Evolutionary conservation across 2,329 filamentous ascomycete species (phyloP).

Genomic region (Westerdykella sp.): DNA sequence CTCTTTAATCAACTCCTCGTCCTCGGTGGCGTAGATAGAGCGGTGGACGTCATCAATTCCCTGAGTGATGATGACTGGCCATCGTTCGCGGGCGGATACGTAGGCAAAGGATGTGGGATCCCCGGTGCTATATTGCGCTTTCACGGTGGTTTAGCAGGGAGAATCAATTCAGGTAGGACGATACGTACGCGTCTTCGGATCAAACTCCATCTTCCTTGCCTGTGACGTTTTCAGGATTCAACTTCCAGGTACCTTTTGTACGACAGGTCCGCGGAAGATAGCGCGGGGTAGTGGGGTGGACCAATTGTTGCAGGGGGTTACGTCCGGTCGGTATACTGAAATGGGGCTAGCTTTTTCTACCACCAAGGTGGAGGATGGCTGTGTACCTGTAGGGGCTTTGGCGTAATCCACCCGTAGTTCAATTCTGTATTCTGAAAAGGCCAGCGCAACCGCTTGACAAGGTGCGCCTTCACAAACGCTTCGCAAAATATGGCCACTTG

Average conservation of each 20-base stretch:
- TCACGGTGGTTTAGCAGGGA: constrained; percentile 1
- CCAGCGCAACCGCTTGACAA: too few relatives aligned
- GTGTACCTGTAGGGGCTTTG: too few relatives aligned
- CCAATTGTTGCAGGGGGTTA: neutral
- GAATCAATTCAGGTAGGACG: neutral
- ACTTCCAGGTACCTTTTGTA: neutral
- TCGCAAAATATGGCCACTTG: too few relatives aligned
- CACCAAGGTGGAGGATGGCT: too few relatives aligned
- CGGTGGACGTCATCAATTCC: constrained; percentile 93
- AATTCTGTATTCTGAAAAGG: too few relatives aligned
- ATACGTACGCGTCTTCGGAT: constrained; percentile 64
- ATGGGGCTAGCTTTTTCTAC: neutral
- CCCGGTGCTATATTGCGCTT: constrained; percentile 70
- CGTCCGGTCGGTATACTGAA: neutral
- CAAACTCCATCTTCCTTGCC: constrained; percentile 58
- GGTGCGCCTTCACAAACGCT: too few relatives aligned
- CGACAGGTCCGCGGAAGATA: neutral
- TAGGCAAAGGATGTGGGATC: constrained; percentile 84
- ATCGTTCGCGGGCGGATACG: constrained; percentile 76
- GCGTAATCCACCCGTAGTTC: too few relatives aligned
- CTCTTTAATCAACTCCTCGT: constrained; percentile 63
- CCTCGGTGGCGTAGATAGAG: constrained; percentile 53
- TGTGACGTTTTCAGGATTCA: neutral
- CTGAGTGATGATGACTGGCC: constrained; percentile 90
- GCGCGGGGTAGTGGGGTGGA: constrained; percentile 9